Base-by-base conservation (phyloP, 2,329 filamentous ascomycete species). In the Cladophialophora yegresii region DNA sequence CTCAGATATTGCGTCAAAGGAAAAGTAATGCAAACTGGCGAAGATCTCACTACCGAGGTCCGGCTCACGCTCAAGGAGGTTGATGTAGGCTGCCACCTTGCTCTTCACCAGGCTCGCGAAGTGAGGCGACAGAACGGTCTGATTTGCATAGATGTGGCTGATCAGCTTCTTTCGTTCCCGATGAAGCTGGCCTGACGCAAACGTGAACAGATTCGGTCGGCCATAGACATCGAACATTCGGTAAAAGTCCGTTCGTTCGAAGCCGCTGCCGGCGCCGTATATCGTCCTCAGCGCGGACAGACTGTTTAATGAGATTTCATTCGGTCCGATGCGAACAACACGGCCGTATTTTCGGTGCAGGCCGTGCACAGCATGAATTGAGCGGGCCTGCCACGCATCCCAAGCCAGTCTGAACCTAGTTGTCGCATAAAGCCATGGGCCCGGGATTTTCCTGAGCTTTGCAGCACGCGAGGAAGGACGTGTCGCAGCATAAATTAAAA, bases 71-170 rank as follows among this genome's bases (percentile, higher is more conserved):
- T 80, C 74, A 20, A 84, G 58, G 9, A 83, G 70, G 0, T 75
- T 50, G 61, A 84, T 61, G 62, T 77, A 84, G 9, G 75, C 68
- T 16, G 69, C 71, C 0, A 77, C 77, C 58, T 82, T 81, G 0
- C 71, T 71, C 62, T 78, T 75, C 1, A 83, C 73, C 57, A 79
- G 71, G 3, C 65, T 66, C 1, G 73, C 72, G 1, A 74, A 73
- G 1, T 72, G 64, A 0, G 70, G 67, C 23, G 73, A 74, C 5
- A 82, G 68, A 4, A 85, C 77, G 3, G 71, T 72, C 0, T 77
- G 79, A 62, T 85, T 86, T 0, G 83, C 80, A 62, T 85, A 86
- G 0, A 80, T 79, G 63, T 84, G 80, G 3, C 80, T 70, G 51
- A 72, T 26, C 36, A 71, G 64, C 67, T 84, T 85, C 74, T 85